Evolutionary conservation across 106 monocot species (phyloP).

Genomic region (Apostasia ramifera): DNA sequence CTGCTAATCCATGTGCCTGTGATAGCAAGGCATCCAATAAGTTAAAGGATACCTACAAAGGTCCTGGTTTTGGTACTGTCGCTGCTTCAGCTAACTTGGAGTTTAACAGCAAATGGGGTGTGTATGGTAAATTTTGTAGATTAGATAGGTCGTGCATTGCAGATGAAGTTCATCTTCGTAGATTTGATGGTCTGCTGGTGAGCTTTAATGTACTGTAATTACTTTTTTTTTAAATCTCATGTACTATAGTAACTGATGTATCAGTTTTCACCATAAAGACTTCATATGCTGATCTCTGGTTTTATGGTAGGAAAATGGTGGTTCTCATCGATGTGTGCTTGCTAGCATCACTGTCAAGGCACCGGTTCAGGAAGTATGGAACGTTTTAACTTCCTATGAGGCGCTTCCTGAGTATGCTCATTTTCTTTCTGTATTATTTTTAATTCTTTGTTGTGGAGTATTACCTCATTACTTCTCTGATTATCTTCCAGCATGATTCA

Average conservation of each 20-base stretch:
- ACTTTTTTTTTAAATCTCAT: not conserved
- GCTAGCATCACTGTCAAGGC: conserved; percentile 96
- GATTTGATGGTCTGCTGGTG: conserved; percentile 95
- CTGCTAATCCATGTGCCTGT: conserved; percentile 5
- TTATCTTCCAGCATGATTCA: too few species aligned
- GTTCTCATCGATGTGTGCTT: conserved; percentile 77
- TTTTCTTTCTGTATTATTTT: not conserved
- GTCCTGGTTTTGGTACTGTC: conserved; percentile 7
- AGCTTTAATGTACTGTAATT: not conserved
- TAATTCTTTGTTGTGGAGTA: not conserved
- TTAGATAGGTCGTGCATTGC: conserved; percentile 79
- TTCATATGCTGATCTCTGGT: conserved; percentile 14
- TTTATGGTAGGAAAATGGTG: conserved; percentile 84
- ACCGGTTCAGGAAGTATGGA: conserved; percentile 82
- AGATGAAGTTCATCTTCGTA: conserved; percentile 96
- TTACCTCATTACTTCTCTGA: not conserved
- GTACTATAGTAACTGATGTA: not conserved
- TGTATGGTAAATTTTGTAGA: conserved; percentile 78
- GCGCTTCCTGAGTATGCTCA: conserved; percentile 70
- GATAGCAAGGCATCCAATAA: conserved; percentile 9
- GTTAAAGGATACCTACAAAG: conserved; percentile 12
- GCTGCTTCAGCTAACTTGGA: conserved; percentile 30
- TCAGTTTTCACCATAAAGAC: not conserved
- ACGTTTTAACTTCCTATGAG: conserved; percentile 81
- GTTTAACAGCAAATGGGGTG: conserved; percentile 55